Conservation (phyloP, 2,329 filamentous ascomycete genomes). For the Alternaria triticina region DNA sequence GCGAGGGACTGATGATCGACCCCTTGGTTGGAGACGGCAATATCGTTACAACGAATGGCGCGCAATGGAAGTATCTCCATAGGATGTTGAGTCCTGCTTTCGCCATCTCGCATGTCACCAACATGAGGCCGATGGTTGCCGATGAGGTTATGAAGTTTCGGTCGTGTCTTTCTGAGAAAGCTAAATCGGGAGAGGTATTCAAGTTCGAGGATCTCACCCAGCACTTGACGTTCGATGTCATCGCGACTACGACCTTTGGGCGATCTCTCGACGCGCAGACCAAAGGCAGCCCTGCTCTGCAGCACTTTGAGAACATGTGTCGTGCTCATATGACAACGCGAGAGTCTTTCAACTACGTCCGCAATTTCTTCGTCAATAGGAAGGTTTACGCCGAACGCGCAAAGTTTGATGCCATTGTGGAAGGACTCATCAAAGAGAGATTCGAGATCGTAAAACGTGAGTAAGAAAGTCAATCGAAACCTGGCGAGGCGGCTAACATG, state of each 20-base stretch:
- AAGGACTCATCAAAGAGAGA: constrained; percentile 45
- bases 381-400: constrained; percentile 13
- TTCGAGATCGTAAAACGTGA: constrained; percentile 34
- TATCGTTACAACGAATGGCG: constrained; percentile 40
- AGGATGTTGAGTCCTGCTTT: constrained; percentile 49
- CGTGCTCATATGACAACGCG: constrained; percentile 14
- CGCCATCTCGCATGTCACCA: constrained; percentile 34
- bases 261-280: constrained; percentile 32
- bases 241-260: constrained; percentile 33
- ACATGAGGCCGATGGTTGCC: constrained; percentile 30
- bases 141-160: constrained; percentile 41
- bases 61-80: constrained; percentile 45
- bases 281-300: constrained; percentile 25
- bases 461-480: constrained; percentile 1
- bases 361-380: constrained; percentile 14
- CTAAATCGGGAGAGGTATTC: constrained; percentile 30
- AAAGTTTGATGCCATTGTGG: constrained; percentile 43
- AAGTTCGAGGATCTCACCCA: constrained; percentile 29
- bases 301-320: constrained; percentile 28
- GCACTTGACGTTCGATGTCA: constrained; percentile 37
- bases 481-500: neutral
- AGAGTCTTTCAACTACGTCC: constrained; percentile 29
- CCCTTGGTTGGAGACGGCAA: constrained; percentile 37
- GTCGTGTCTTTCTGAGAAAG: constrained; percentile 25
- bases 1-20: constrained; percentile 21